These are phyloP conservation scores for Chaetothyriales sp. DNA, from an alignment of 2,329 filamentous ascomycete species.

Conservation along the genomic window DNA sequence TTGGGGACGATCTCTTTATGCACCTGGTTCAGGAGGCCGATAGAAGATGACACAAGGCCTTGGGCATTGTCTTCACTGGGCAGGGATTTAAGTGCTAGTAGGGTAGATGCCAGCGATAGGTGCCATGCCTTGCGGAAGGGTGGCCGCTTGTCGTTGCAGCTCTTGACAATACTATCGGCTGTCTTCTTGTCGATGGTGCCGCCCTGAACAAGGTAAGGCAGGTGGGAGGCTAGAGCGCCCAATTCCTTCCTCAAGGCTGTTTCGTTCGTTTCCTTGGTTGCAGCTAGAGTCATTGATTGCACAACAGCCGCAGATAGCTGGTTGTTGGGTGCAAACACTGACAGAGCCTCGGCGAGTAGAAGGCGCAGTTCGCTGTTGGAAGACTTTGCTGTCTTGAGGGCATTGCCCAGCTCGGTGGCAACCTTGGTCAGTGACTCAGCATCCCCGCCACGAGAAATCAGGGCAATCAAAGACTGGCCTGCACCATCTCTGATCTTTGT, in stretches of 20 bases:
- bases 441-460: slow-evolving; percentile 50
- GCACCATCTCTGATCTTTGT: slow-evolving; percentile 59
- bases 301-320: slow-evolving; percentile 52
- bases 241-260: slow-evolving; percentile 62
- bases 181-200: slow-evolving; percentile 50
- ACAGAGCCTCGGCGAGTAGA: slow-evolving; percentile 67
- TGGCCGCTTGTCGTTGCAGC: slow-evolving; percentile 69
- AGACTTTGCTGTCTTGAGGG: slow-evolving; percentile 71
- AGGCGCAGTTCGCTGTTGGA: slow-evolving; percentile 71
- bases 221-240: slow-evolving; percentile 51
- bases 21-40: slow-evolving; percentile 42
- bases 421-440: slow-evolving; percentile 48
- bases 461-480: slow-evolving; percentile 54
- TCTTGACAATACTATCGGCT: slow-evolving; percentile 61
- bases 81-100: slow-evolving; percentile 16
- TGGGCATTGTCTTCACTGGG: slow-evolving; percentile 28
- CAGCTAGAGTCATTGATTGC: slow-evolving; percentile 49
- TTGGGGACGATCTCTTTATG: slow-evolving; percentile 70
- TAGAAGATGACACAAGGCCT: slow-evolving; percentile 34
- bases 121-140: slow-evolving; percentile 68
- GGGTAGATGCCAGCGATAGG: slow-evolving; percentile 25
- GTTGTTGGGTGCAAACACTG: slow-evolving; percentile 44
- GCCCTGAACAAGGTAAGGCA: slow-evolving; percentile 46
- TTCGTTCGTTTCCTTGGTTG: slow-evolving; percentile 80
- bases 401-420: slow-evolving; percentile 60